Evolutionary conservation across 257 asterid species (phyloP).

Genomic region (Cruciata laevipes): DNA sequence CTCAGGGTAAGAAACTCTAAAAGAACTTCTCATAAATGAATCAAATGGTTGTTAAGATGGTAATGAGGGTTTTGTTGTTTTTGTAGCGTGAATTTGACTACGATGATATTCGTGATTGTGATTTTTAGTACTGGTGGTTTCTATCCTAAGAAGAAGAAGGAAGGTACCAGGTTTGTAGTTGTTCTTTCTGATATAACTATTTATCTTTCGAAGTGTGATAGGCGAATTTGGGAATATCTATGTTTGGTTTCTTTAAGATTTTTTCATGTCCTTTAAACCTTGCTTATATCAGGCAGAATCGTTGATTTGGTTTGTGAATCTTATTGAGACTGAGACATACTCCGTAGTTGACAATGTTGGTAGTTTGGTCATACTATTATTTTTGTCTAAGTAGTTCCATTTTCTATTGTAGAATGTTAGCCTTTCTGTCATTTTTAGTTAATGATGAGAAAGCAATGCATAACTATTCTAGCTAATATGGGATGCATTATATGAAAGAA

Average conservation of each 20-base stretch:
- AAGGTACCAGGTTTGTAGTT: conserved; percentile 39
- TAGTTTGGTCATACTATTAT: too few species aligned
- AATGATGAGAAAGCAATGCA: background rate
- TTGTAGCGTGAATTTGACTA: conserved; percentile 50
- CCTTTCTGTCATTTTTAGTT: too few species aligned
- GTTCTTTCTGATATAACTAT: conserved; percentile 3
- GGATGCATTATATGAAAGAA: too few species aligned
- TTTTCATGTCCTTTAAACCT: background rate
- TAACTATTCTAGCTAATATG: background rate
- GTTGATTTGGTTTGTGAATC: too few species aligned
- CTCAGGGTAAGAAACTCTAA: conserved; percentile 52
- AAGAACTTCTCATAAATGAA: conserved; percentile 2
- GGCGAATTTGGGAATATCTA: background rate
- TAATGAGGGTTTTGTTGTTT: conserved; percentile 8
- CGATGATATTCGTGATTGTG: conserved; percentile 54
- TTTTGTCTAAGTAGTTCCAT: too few species aligned
- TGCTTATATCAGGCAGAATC: background rate
- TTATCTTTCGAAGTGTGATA: background rate
- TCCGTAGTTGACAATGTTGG: too few species aligned
- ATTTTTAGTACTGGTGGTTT: conserved; percentile 33
- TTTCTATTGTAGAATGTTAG: too few species aligned
- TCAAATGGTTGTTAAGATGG: background rate
- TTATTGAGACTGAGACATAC: too few species aligned
- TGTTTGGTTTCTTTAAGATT: background rate
- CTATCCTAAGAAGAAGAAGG: conserved; percentile 51